These are phyloP conservation scores for Cynara cardunculus DNA, from an alignment of 129 eudicot species.

Conservation along the genomic window DNA sequence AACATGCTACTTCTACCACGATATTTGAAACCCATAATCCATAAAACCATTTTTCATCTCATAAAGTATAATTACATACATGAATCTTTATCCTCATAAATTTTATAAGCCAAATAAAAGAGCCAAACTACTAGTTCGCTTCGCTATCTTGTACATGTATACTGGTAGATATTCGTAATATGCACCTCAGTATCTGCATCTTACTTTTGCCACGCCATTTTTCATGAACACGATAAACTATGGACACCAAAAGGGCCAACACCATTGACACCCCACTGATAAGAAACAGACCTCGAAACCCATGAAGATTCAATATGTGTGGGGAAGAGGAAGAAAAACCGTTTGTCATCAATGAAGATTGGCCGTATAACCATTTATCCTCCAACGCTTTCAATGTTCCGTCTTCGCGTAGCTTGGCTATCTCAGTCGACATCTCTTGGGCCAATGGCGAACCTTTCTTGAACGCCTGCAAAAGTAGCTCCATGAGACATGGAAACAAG, in stretches of 20 bases:
- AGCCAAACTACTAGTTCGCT: not conserved
- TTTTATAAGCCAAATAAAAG: not conserved
- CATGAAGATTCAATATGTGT: constrained; percentile 1
- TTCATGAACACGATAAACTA: not conserved
- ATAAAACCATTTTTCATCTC: too few relatives aligned
- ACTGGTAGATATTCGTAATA: constrained; percentile 1
- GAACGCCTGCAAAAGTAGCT: constrained; percentile 26
- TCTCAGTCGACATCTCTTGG: constrained; percentile 31
- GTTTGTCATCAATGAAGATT: not conserved
- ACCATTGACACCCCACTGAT: constrained; percentile 18
- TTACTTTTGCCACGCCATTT: not conserved
- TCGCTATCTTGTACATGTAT: constrained; percentile 10
- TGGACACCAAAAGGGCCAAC: constrained; percentile 6
- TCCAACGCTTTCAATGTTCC: constrained; percentile 34
- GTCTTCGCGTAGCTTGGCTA: constrained; percentile 37
- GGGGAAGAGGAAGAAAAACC: constrained; percentile 1
- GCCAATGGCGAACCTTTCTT: constrained; percentile 38
- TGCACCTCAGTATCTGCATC: constrained; percentile 4
- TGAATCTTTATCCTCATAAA: too few relatives aligned
- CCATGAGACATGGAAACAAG: not conserved
- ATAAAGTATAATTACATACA: too few relatives aligned
- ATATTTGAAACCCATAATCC: too few relatives aligned
- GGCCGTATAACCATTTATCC: constrained; percentile 32
- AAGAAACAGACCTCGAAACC: constrained; percentile 21
- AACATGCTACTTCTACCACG: too few relatives aligned